Evolutionary conservation across 257 asterid species (phyloP), one percentile per base, ranked within the genome.

Genomic region (Jacaranda copaia): DNA sequence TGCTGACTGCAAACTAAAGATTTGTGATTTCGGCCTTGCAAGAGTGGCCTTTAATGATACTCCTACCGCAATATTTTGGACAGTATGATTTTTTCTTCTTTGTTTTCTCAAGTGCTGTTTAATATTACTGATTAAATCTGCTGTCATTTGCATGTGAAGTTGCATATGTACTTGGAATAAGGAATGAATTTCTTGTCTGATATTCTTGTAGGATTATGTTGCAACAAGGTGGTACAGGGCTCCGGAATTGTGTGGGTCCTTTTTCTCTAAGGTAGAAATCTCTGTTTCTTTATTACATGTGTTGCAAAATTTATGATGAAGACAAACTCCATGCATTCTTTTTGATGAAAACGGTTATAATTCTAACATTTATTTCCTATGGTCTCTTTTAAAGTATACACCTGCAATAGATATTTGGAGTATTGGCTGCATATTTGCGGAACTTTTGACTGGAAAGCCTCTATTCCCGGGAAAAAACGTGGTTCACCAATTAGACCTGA

Each of bases 371-470:
- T 53, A 4, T 79, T 80, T 52, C 38, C 19, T 53, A 36, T 77
- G 39, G 36, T 69, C 15, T 14, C 14, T 55, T 74, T 68, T 72
- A 68, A 90, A 95, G 99, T 95, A 95, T 82, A 95, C 99, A 11
- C 99, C 99, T 25, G 99, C 99, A 61, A 93, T 95, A 59, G 99
- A 95, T 83, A 93, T 91, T 70, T 95, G 99, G 99, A 95, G 99
- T 80, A 89, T 95, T 58, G 99, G 99, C 42, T 95, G 99, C 89
- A 95, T 95, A 81, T 95, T 95, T 77, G 88, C 99, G 0, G 99
- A 95, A 80, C 97, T 95, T 79, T 81, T 95, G 81, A 89, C 96
- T 0, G 99, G 98, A 60, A 89, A 89, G 73, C 99, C 99, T 79
- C 87, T 95, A 43, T 95, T 95, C 87, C 99, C 99, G 5, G 99